Evolutionary conservation across 768 basidiomycete genomes (phyloP).

Genomic region (Psilocybe azurescens): DNA sequence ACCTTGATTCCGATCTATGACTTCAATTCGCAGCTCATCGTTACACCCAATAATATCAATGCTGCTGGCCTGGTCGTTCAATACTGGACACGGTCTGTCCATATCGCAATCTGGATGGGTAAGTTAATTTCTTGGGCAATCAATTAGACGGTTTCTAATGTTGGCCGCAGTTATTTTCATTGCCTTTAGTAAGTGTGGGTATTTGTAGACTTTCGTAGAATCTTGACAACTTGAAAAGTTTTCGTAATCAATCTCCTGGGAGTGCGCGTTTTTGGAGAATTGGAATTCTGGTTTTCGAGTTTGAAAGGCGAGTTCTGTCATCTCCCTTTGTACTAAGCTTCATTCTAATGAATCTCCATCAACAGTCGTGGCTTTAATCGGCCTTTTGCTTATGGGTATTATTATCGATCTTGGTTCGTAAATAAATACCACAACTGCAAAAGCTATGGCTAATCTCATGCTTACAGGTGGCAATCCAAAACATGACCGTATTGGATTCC

Average conservation of each 20-base stretch:
- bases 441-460: slow-evolving; percentile 30
- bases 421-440: neutral
- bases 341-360: neutral
- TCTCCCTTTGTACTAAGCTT: slow-evolving; percentile 17
- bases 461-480: slow-evolving; percentile 52
- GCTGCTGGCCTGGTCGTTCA: slow-evolving; percentile 60
- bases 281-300: slow-evolving; percentile 77
- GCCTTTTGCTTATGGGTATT: slow-evolving; percentile 61
- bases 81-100: slow-evolving; percentile 50
- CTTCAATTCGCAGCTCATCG: slow-evolving; percentile 48
- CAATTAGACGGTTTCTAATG: neutral
- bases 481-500: slow-evolving; percentile 53
- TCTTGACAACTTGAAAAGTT: slow-evolving; percentile 36
- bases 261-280: slow-evolving; percentile 70
- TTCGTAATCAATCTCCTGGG: slow-evolving; percentile 64
- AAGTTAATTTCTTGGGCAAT: slow-evolving; percentile 23
- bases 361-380: slow-evolving; percentile 49
- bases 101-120: slow-evolving; percentile 65
- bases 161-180: slow-evolving; percentile 56
- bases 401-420: slow-evolving; percentile 67
- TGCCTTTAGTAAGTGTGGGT: slow-evolving; percentile 47
- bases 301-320: slow-evolving; percentile 58
- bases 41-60: slow-evolving; percentile 70
- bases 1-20: neutral
- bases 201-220: slow-evolving; percentile 1